phyloP scores from a whole-genome alignment of 257 asterid genomes.

The Solanum bukasovii region DNA sequence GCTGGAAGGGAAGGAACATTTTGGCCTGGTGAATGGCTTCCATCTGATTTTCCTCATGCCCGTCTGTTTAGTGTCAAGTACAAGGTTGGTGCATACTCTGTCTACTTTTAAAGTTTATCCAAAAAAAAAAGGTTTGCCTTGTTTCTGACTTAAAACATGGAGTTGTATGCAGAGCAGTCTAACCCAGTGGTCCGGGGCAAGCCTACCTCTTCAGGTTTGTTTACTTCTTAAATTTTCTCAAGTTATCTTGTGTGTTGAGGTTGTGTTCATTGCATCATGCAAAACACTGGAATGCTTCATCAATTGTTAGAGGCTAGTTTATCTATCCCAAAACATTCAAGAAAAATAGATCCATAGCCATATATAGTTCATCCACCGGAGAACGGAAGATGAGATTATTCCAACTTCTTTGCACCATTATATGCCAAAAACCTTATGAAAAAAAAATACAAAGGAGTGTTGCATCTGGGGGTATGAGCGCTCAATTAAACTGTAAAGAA shows the following conservation, averaged over 20 bases:
- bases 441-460: neutral
- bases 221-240: neutral
- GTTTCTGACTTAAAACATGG: neutral
- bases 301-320: neutral
- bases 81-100: conserved; percentile 43
- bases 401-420: neutral
- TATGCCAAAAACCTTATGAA: neutral
- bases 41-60: conserved; percentile 89
- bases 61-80: conserved; percentile 87
- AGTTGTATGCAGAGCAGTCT: conserved; percentile 76
- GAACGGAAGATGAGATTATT: neutral
- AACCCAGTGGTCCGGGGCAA: conserved; percentile 98
- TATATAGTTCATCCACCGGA: neutral
- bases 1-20: conserved; percentile 96
- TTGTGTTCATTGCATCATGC: neutral
- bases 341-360: neutral
- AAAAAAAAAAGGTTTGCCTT: neutral
- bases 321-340: neutral
- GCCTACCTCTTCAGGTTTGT: conserved; percentile 96
- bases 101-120: neutral
- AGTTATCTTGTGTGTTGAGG: neutral
- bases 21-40: conserved; percentile 99
- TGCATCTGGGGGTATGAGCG: neutral
- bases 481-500: neutral
- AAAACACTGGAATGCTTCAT: neutral